Conservation (phyloP, 208 protist species). For the Trichomonas vaginalis region DNA sequence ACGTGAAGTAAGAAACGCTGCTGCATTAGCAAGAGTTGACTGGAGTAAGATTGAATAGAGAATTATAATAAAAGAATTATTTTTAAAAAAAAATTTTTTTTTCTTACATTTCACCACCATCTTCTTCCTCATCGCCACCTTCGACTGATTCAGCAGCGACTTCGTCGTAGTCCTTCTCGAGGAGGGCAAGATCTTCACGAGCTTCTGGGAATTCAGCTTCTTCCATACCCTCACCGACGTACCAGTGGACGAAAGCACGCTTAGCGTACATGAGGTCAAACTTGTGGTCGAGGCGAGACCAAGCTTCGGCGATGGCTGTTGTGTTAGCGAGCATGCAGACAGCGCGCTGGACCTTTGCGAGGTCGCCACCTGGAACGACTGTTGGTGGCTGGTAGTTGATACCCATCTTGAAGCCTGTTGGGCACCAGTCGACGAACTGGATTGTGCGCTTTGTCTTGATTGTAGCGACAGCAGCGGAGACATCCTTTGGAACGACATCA, state of each 20-base stretch:
- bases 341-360: constrained; percentile 46
- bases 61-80: neutral
- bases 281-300: too few species aligned
- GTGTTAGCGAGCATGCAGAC: constrained; percentile 48
- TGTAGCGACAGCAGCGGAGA: constrained; percentile 64
- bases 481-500: constrained; percentile 86
- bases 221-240: constrained; percentile 57
- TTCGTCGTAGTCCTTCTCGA: constrained; percentile 51
- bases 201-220: constrained; percentile 55
- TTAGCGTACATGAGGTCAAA: too few species aligned
- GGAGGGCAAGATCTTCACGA: constrained; percentile 48
- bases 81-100: neutral
- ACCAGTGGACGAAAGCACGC: constrained; percentile 57
- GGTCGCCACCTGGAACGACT: constrained; percentile 48
- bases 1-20: neutral
- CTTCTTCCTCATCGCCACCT: constrained; percentile 34
- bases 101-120: constrained; percentile 28
- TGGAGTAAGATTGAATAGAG: neutral
- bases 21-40: neutral
- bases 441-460: constrained; percentile 81
- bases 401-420: constrained; percentile 79
- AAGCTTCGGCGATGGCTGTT: too few species aligned
- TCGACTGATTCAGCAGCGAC: constrained; percentile 41
- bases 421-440: constrained; percentile 83
- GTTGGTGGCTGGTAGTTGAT: constrained; percentile 46